Evolutionary conservation across 805 yeast genomes (phyloP), one percentile per base, ranked within the genome.

Genomic region (Wickerhamiella sergipiensis): DNA sequence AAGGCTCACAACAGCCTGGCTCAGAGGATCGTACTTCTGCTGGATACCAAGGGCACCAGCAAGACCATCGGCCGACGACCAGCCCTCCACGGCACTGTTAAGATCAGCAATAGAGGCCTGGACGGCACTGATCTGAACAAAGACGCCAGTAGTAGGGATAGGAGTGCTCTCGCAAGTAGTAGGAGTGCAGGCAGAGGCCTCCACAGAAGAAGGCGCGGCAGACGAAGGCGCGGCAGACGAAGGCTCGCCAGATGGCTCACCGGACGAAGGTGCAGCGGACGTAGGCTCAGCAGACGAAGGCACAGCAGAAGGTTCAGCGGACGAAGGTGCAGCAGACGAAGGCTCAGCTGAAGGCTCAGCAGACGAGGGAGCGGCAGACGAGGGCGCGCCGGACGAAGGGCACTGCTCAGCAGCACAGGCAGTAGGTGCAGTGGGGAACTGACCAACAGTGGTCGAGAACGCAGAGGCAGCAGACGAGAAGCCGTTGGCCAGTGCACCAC

Each of bases 1-100:
- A 10, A 53, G 51, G 40, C 40, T 36, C 7, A 2, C 29, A 17
- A 49, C 55, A n/a, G 50, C 52, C 17, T 26, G n/a, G 31, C 45
- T 24, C 29, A 52, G 49, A 39, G 53, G 50, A n/a, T 45, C 48
- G 47, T 46, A 46, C 22, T 47, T 18, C 44, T 43, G 26, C 55
- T 52, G 55, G 51, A 52, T 52, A 15, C 6, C 51, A 23, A 52
- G 55, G 38, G 55, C 55, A 50, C 55, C 55, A 7, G 23, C 15
- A 36, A 52, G 49, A 26, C 56, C 56, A 26, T 45, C 49, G 26
- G 46, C 49, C 18, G 47, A 44, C 45, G 38, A 22, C 56, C 56
- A 53, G 48, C 46, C 42, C 12, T 33, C 7, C 43, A 53, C 55
- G 8, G 26, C 22, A 48, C 40, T 17, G 45, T 47, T 45, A 23